These are phyloP conservation scores for Gossypium thurberi DNA, from an alignment of 345 rosid species.

Conservation along the genomic window DNA sequence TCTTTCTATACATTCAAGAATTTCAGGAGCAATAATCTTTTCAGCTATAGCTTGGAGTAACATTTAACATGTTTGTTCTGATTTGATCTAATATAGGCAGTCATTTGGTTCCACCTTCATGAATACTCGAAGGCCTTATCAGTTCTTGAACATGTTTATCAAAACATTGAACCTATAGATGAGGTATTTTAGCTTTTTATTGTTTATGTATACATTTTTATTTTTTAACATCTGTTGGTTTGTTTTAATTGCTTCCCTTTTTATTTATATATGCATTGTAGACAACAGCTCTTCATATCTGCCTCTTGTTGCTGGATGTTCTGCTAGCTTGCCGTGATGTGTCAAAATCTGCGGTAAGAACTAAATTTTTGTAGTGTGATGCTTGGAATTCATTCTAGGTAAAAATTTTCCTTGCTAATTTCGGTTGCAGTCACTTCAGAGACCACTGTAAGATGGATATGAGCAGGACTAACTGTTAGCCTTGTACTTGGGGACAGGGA, in stretches of 20 bases:
- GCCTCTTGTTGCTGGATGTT: slow-evolving; percentile 81
- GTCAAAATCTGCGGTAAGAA: slow-evolving; percentile 73
- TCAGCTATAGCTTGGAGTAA: slow-evolving; percentile 7
- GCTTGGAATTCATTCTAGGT: background rate
- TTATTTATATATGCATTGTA: slow-evolving; percentile 19
- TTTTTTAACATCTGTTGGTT: background rate
- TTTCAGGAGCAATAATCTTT: slow-evolving; percentile 2
- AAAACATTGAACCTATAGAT: slow-evolving; percentile 70
- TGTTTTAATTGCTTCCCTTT: slow-evolving; percentile 18
- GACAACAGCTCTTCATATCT: slow-evolving; percentile 86
- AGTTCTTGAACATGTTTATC: slow-evolving; percentile 65
- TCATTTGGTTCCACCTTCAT: slow-evolving; percentile 81
- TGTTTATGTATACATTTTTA: too few relatives aligned
- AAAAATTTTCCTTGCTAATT: background rate
- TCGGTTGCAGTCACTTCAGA: background rate
- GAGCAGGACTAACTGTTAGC: background rate
- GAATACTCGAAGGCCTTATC: slow-evolving; percentile 76
- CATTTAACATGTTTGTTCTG: slow-evolving; percentile 10
- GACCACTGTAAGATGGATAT: background rate
- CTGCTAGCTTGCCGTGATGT: slow-evolving; percentile 78
- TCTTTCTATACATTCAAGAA: slow-evolving; percentile 1
- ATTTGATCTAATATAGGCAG: slow-evolving; percentile 15
- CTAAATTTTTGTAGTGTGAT: slow-evolving; percentile 6
- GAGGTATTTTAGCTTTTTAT: slow-evolving; percentile 49
- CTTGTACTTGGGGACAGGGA: background rate